phyloP scores from a whole-genome alignment of 2,329 filamentous ascomycete species.

The Tolypocladium nubicola region DNA sequence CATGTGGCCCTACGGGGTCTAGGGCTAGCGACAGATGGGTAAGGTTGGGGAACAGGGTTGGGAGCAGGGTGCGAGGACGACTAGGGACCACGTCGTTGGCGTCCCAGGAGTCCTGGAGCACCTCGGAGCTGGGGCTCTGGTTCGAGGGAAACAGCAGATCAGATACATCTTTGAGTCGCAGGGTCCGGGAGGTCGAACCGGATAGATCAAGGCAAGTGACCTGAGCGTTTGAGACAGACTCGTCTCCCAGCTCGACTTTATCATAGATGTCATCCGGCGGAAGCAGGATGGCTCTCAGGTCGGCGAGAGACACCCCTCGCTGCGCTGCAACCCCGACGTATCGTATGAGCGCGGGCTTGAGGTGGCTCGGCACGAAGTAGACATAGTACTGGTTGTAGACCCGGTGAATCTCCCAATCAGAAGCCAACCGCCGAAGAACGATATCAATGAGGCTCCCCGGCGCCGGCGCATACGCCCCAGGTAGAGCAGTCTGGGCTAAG shows the following conservation, averaged over 20 bases:
- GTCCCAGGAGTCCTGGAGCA: conserved; percentile 45
- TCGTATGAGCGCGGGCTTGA: conserved; percentile 41
- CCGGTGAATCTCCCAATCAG: conserved; percentile 44
- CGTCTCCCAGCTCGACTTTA: conserved; percentile 15
- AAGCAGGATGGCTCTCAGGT: conserved; percentile 36
- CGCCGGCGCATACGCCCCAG: conserved; percentile 32
- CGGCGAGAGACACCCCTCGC: conserved; percentile 37
- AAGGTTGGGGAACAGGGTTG: conserved; percentile 42
- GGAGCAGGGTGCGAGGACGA: conserved; percentile 32
- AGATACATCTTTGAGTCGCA: conserved; percentile 41
- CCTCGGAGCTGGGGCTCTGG: conserved; percentile 8
- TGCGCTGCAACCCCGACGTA: conserved; percentile 34
- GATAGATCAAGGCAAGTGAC: conserved; percentile 44
- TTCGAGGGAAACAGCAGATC: conserved; percentile 37
- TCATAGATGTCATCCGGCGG: conserved; percentile 17
- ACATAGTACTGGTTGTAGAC: conserved; percentile 47
- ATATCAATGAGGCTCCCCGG: conserved; percentile 40
- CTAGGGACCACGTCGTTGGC: conserved; percentile 19
- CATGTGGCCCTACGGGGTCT: conserved; percentile 18
- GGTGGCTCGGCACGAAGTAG: conserved; percentile 40
- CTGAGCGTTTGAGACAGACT: conserved; percentile 15
- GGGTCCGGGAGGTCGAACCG: conserved; percentile 36
- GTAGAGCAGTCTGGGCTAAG: conserved; percentile 23
- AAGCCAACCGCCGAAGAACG: conserved; percentile 37
- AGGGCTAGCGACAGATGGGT: conserved; percentile 51